Conservation (phyloP, 2,329 filamentous ascomycete genomes). For the Metarhizium anisopliae region DNA sequence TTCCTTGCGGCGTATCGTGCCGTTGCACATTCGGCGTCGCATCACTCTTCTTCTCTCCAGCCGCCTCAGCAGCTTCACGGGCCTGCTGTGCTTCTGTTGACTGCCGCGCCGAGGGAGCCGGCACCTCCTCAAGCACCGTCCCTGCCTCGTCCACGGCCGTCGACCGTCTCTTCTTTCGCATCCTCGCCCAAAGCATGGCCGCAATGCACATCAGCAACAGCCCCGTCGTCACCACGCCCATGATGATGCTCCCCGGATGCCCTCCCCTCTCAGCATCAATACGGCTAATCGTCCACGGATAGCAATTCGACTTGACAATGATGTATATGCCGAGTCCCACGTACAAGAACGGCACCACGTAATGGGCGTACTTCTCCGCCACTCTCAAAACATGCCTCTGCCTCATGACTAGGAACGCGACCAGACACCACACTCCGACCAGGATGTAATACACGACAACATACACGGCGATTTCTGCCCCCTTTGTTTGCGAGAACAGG, state of each 20-base stretch:
- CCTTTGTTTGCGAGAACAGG: slow-evolving; percentile 22
- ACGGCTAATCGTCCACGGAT: slow-evolving; percentile 23
- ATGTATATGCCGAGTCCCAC: slow-evolving; percentile 24
- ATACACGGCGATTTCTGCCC: slow-evolving; percentile 23
- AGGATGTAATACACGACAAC: slow-evolving; percentile 23
- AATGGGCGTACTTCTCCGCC: slow-evolving; percentile 15
- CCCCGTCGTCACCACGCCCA: slow-evolving; percentile 10
- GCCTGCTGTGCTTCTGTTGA: neutral
- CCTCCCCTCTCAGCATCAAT: slow-evolving; percentile 14
- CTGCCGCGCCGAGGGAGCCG: neutral
- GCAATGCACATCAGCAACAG: slow-evolving; percentile 7
- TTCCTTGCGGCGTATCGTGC: neutral
- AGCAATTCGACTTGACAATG: slow-evolving; percentile 21
- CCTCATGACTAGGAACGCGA: slow-evolving; percentile 20
- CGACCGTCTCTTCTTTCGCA: slow-evolving; percentile 2
- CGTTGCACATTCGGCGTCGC: neutral
- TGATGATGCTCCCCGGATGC: slow-evolving; percentile 6
- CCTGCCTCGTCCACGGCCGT: neutral
- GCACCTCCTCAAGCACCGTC: neutral
- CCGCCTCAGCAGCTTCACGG: neutral
- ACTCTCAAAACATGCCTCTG: slow-evolving; percentile 20
- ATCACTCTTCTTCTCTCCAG: neutral
- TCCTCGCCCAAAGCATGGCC: slow-evolving; percentile 6
- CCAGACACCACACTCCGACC: slow-evolving; percentile 21
- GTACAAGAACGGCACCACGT: slow-evolving; percentile 22